A percentile compares a stretch with the other conserved stretches of the same genome.
Conservation (phyloP, 2,329 filamentous ascomycete genomes). For the Fusarium buharicum region DNA sequence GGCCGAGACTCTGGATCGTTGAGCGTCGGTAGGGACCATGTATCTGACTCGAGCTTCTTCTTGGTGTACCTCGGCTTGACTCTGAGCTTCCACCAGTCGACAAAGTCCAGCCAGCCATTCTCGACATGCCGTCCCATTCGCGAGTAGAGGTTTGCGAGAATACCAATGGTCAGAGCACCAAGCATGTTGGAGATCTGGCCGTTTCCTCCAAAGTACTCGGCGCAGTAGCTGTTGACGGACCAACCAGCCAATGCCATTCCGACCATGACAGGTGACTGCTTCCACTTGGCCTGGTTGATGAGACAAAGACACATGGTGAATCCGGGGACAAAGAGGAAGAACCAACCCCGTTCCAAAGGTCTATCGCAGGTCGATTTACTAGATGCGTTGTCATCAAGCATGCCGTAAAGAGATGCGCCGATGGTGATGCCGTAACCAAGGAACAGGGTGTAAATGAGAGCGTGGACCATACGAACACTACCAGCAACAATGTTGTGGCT, state of each 20-base stretch:
- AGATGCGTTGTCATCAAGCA: slow-evolving; percentile 67
- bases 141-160: slow-evolving; percentile 82
- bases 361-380: slow-evolving; percentile 55
- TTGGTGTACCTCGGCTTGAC: slow-evolving; percentile 52
- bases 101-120: slow-evolving; percentile 62
- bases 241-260: slow-evolving; percentile 79
- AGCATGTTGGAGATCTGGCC: slow-evolving; percentile 81
- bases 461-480: slow-evolving; percentile 79
- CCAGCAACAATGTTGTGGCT: slow-evolving; percentile 76
- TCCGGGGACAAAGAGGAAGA: slow-evolving; percentile 77
- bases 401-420: slow-evolving; percentile 72
- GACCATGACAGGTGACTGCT: slow-evolving; percentile 80
- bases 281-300: slow-evolving; percentile 85
- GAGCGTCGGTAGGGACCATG: slow-evolving; percentile 48
- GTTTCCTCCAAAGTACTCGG: slow-evolving; percentile 73
- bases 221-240: slow-evolving; percentile 78
- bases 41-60: slow-evolving; percentile 44
- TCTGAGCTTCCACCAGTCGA: slow-evolving; percentile 61
- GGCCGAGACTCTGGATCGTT: slow-evolving; percentile 50
- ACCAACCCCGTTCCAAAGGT: slow-evolving; percentile 58
- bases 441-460: slow-evolving; percentile 79
- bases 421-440: slow-evolving; percentile 80
- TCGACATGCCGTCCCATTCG: slow-evolving; percentile 69
- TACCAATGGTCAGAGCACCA: slow-evolving; percentile 78
- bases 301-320: slow-evolving; percentile 81